phyloP scores from a whole-genome alignment of 148 eudicot species.

The Gaultheria prostrata region DNA sequence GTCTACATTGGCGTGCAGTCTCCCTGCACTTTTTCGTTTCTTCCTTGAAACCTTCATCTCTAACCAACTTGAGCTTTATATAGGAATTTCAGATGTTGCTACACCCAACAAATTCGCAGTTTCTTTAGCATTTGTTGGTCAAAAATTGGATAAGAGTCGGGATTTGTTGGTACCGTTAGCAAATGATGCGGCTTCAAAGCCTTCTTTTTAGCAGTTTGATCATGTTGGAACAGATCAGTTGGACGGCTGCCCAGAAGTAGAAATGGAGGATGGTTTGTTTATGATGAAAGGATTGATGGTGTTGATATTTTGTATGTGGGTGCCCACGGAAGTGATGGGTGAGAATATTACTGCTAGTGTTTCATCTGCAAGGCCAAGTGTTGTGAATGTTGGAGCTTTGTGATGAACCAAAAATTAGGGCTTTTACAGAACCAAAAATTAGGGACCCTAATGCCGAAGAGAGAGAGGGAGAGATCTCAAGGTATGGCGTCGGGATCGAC shows the following conservation, averaged over 20 bases:
- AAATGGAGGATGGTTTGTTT: constrained; percentile 16
- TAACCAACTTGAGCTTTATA: not conserved
- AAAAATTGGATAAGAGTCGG: not conserved
- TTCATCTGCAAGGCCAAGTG: constrained; percentile 38
- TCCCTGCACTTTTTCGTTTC: not conserved
- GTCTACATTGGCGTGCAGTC: not conserved
- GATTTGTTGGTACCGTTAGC: not conserved
- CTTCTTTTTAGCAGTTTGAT: not conserved
- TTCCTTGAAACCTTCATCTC: not conserved
- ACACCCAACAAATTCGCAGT: not conserved
- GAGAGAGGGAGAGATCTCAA: too few relatives aligned
- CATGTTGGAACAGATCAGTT: too few relatives aligned
- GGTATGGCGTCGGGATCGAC: too few relatives aligned
- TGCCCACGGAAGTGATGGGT: constrained; percentile 27
- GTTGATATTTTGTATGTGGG: constrained; percentile 27
- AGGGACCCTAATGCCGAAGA: too few relatives aligned
- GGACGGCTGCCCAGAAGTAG: too few relatives aligned
- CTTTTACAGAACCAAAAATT: too few relatives aligned
- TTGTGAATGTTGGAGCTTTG: constrained; percentile 65
- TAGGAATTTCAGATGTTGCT: not conserved
- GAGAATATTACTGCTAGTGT: constrained; percentile 18
- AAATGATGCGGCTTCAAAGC: not conserved
- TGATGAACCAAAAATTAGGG: too few relatives aligned
- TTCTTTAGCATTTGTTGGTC: not conserved
- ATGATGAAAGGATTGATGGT: constrained; percentile 20